Evolutionary conservation across 2,329 filamentous ascomycete genomes (phyloP).

Genomic region (Monosporascus sp.): DNA sequence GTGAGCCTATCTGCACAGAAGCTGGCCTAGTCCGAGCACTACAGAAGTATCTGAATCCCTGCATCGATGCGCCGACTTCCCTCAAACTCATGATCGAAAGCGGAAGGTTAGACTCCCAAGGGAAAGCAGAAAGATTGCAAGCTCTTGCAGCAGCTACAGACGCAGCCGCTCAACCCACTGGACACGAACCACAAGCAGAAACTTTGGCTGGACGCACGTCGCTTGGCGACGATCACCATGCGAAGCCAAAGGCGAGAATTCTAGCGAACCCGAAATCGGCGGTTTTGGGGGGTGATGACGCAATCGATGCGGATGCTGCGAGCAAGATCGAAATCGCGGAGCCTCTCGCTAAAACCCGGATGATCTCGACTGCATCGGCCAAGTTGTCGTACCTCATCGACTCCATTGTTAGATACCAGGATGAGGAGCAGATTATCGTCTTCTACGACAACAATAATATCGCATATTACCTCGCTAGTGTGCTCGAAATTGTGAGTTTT

Average conservation of each 20-base stretch:
- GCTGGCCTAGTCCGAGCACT: conserved; percentile 45
- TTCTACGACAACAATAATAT: conserved; percentile 89
- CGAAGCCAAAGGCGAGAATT: conserved; percentile 17
- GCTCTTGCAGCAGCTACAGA: conserved; percentile 19
- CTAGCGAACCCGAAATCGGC: conserved; percentile 4
- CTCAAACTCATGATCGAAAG: conserved; percentile 45
- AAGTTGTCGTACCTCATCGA: conserved; percentile 85
- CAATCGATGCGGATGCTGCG: conserved; percentile 23
- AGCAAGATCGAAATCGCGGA: conserved; percentile 39
- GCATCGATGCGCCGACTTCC: conserved; percentile 36
- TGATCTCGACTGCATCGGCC: conserved; percentile 77
- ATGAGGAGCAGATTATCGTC: conserved; percentile 77
- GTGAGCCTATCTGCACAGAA: conserved; percentile 38
- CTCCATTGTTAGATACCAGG: conserved; percentile 61
- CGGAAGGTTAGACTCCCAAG: conserved; percentile 36
- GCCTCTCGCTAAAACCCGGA: conserved; percentile 52
- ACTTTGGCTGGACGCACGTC: conserved; percentile 22
- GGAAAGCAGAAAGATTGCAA: conserved; percentile 30
- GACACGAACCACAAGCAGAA: conserved; percentile 10
- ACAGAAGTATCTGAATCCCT: conserved; percentile 47
- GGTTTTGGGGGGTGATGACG: conserved; percentile 2
- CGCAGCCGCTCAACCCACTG: conserved; percentile 10
- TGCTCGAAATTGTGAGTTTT: conserved; percentile 62
- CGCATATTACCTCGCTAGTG: conserved; percentile 79
- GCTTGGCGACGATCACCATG: conserved; percentile 21